Evolutionary conservation across 129 eudicot genomes (phyloP).

Genomic region (Artemisia annua): DNA sequence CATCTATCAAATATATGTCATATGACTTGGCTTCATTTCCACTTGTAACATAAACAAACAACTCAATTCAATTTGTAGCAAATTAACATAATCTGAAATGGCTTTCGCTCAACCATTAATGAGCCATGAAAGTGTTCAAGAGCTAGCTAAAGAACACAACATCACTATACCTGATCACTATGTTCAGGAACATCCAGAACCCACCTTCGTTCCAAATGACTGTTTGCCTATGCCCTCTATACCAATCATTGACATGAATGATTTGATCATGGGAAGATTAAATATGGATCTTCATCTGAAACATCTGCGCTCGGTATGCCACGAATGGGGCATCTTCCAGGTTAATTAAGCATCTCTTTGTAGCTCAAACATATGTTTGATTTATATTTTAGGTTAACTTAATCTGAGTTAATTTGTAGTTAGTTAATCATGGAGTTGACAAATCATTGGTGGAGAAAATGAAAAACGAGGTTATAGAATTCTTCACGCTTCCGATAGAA

Average conservation of each 20-base stretch:
- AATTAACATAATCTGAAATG: conserved; percentile 21
- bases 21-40: conserved; percentile 11
- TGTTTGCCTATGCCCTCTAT: conserved; percentile 20
- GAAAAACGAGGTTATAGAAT: conserved; percentile 42
- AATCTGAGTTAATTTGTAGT: conserved; percentile 27
- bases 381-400: neutral
- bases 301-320: conserved; percentile 43
- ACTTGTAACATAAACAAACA: conserved; percentile 18
- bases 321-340: conserved; percentile 66
- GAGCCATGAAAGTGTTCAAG: conserved; percentile 41
- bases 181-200: conserved; percentile 42
- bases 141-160: conserved; percentile 35
- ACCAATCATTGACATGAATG: conserved; percentile 49
- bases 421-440: conserved; percentile 67
- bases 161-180: conserved; percentile 30
- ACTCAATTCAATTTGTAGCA: neutral
- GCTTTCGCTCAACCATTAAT: conserved; percentile 24
- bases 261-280: conserved; percentile 33
- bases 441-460: conserved; percentile 42
- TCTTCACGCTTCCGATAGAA: conserved; percentile 46
- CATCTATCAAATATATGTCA: conserved; percentile 9
- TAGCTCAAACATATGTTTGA: conserved; percentile 9
- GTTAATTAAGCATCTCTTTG: conserved; percentile 6
- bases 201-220: conserved; percentile 17
- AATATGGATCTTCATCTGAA: conserved; percentile 10